Evolutionary conservation across 371 early-diverging fungal species (phyloP).

Genomic region (Mortierella sp.): DNA sequence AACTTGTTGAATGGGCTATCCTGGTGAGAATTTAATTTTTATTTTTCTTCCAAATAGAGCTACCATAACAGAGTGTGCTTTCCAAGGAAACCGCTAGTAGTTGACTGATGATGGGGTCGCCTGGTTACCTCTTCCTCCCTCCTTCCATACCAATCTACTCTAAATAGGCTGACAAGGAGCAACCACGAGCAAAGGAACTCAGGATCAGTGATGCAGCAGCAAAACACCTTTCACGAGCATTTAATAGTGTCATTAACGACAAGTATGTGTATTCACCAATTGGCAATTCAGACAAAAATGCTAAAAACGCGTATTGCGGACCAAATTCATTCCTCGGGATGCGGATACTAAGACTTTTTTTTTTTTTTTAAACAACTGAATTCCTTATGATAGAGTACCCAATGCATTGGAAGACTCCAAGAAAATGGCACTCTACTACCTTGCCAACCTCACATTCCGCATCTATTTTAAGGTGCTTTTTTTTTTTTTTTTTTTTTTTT

Average conservation of each 20-base stretch:
- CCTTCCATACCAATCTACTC: background rate
- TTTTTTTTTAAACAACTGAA: too few relatives aligned
- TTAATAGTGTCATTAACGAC: slow-evolving; percentile 41
- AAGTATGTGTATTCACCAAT: slow-evolving; percentile 17
- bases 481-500: too few relatives aligned
- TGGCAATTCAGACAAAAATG: too few relatives aligned
- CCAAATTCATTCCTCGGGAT: too few relatives aligned
- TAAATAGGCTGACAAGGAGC: slow-evolving; percentile 37
- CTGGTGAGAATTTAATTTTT: slow-evolving; percentile 20
- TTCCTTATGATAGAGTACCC: background rate
- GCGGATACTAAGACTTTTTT: background rate
- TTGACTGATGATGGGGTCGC: too few relatives aligned
- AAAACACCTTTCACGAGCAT: slow-evolving; percentile 30
- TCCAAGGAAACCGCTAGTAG: too few relatives aligned
- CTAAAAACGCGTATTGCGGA: too few relatives aligned
- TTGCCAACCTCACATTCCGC: slow-evolving; percentile 66
- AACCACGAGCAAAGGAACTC: slow-evolving; percentile 36
- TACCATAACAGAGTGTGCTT: too few relatives aligned
- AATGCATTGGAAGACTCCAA: slow-evolving; percentile 58
- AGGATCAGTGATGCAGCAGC: slow-evolving; percentile 40
- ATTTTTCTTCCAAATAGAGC: too few relatives aligned
- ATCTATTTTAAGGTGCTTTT: slow-evolving; percentile 64
- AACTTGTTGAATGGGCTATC: slow-evolving; percentile 40
- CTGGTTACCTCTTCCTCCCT: too few relatives aligned
- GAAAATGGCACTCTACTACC: slow-evolving; percentile 58